Evolutionary conservation across 345 rosid genomes (phyloP), one percentile per base, ranked within the genome.

Genomic region (Cardamine resedifolia): DNA sequence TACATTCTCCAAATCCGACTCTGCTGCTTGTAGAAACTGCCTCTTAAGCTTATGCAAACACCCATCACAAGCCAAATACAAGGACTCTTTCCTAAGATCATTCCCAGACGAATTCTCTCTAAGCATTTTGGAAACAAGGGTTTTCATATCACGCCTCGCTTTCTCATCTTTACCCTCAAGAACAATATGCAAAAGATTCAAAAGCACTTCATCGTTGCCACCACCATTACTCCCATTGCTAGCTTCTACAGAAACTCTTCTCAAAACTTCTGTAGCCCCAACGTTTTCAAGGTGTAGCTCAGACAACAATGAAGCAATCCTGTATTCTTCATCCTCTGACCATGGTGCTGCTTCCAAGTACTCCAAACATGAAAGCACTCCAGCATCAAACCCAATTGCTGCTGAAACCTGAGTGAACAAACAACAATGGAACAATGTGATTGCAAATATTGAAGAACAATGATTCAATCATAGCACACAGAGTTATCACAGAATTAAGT

Each of bases 311-410:
- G 95, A 81, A 52, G 98, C 96, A 61, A 96, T 92, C 73, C 85
- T 90, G 79, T 87, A 89, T 53, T 96, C 98, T 85, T 96, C 99
- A 61, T 92, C 98, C 84, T 96, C 98, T 5, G 97, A 92, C 99
- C 99, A 96, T 27, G 99, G 99, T 34, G 98, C 99, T 28, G 99
- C 99, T 82, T 96, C 99, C 55, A 96, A 83, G 66, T 88, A 88
- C 87, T 96, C 98, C 78, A 96, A 77, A 84, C 99, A 96, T 63
- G 97, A 90, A 47, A 92, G 62, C 33, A 96, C 95, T 58, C 98
- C 99, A 11, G 97, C 99, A 73, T 96, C 98, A 81, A 96, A 96
- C 12, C 92, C 97, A 74, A 96, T 88, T 10, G 96, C 97, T 0
- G 96, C 96, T 23, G 99, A 92, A 72, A 96, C 99, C 99, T 96